Evolutionary conservation across 78 protist genomes (phyloP).

Genomic region (slime mould (Dictyostelium discoideum)): DNA sequence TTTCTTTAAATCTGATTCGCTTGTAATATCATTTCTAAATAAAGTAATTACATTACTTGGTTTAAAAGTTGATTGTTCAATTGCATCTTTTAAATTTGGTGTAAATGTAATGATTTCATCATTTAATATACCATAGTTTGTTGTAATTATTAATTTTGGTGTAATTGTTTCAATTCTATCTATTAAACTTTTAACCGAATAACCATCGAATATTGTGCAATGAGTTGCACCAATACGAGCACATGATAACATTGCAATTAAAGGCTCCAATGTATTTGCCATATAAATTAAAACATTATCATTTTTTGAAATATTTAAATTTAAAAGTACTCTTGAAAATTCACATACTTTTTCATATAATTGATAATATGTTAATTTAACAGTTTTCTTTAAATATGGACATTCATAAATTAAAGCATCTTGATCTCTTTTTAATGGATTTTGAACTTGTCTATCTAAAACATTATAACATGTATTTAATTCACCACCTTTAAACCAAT

Average conservation of each 20-base stretch:
- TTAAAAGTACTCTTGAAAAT: conserved; percentile 83
- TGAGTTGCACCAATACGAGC: conserved; percentile 95
- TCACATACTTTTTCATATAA: conserved; percentile 65
- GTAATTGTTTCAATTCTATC: background rate
- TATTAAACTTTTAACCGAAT: too few relatives aligned
- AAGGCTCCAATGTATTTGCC: conserved; percentile 85
- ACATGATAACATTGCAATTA: conserved; percentile 93
- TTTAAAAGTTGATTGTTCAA: conserved; percentile 12
- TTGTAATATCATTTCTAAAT: background rate
- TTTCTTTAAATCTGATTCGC: background rate
- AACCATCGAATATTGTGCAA: background rate
- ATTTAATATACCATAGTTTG: background rate
- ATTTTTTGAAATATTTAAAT: conserved; percentile 82
- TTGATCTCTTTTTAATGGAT: background rate
- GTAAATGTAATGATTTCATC: too few relatives aligned
- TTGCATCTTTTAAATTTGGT: conserved; percentile 28
- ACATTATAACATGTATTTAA: conserved; percentile 85
- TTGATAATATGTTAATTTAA: background rate
- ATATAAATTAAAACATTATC: conserved; percentile 92
- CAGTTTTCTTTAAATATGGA: conserved; percentile 50
- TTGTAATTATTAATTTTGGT: background rate
- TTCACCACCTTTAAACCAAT: conserved; percentile 89
- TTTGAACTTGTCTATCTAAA: conserved; percentile 52
- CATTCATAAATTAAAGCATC: conserved; percentile 30
- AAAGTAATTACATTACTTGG: background rate